phyloP scores from a whole-genome alignment of 1,284 basidiomycete genomes.

The Tylopilus orsonianus region DNA sequence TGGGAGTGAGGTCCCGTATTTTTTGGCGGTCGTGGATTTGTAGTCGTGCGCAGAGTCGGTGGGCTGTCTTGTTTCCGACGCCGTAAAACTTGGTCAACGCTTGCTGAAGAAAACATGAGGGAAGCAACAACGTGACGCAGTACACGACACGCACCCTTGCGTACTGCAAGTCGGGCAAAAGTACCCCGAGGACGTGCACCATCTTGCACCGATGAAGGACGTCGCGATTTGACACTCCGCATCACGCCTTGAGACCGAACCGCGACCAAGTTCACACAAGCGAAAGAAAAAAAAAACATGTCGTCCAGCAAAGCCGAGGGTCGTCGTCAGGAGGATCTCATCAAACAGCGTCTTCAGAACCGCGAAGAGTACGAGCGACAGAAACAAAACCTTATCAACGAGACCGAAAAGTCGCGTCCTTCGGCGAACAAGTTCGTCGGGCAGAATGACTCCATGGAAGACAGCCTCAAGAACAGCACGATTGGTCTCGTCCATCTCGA shows the following conservation, averaged over 20 bases:
- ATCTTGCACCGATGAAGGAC: conserved; percentile 40
- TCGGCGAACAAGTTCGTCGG: conserved; percentile 88
- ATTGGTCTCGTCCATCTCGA: conserved; percentile 92
- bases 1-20: conserved; percentile 73
- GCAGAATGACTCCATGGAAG: conserved; percentile 94
- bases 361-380: conserved; percentile 89
- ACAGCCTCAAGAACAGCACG: conserved; percentile 89
- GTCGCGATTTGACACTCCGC: conserved; percentile 37
- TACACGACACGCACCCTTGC: conserved; percentile 53
- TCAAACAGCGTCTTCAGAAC: conserved; percentile 79
- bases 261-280: conserved; percentile 16
- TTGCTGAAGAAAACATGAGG: conserved; percentile 49
- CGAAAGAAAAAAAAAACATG: conserved; percentile 55
- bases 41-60: conserved; percentile 83
- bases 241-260: not conserved
- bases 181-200: conserved; percentile 78
- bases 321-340: conserved; percentile 74
- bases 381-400: conserved; percentile 78
- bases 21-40: conserved; percentile 82
- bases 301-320: conserved; percentile 68
- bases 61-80: conserved; percentile 71
- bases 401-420: conserved; percentile 82
- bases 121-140: not conserved
- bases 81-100: conserved; percentile 86
- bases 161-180: conserved; percentile 66